Base-by-base conservation (phyloP, 2,329 filamentous ascomycete genomes). In the Cladosporium sp. region DNA sequence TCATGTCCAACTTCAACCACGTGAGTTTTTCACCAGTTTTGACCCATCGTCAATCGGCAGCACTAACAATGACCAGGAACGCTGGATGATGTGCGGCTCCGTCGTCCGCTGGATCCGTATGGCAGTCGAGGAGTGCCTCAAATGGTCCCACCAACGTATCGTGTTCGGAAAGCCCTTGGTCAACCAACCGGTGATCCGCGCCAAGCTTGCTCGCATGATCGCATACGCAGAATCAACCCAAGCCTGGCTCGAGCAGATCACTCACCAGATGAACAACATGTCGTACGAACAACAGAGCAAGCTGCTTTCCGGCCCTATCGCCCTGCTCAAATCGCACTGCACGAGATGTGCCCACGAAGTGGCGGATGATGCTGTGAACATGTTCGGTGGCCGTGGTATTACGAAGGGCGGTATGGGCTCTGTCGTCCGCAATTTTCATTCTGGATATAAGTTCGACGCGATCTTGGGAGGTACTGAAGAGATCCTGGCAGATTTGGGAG, bases 201-300 rank as follows among this genome's bases (percentile, higher is more conserved):
- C 91, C 74, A 96, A 96, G 88, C 87, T 96, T 66, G 92, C 92
- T 68, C 92, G 91, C 76, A 95, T 96, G 91, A 95, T 96, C 71
- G 87, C 90, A 4, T 87, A 91, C 59, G 86, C 88, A 71, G 92
- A 96, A 78, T 85, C 90, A n/a, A 90, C 91, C 79, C 92, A 96
- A 78, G 86, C 92, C 24, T 96, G 91, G 91, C 86, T 95, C 59
- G 92, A 96, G 78, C 87, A 86, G 51, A 88, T 95, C 74, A 92
- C 92, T 24, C 92, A 92, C 81, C 92, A 96, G 76, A 96, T 96
- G 92, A 90, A 86, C 81, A 84, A 92, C 77, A 92, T 96, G 90
- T 86, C 86, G 38, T 95, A 96, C 79, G 84, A 85, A 64, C 81
- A 94, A 76, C 92, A 96, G 78, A 83, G 90, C 28, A 87, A 87